Percentiles rank a stretch among this genome's conserved stretches.
Conservation (phyloP, 1,284 basidiomycete genomes). For the Ceratobasidium sp. region DNA sequence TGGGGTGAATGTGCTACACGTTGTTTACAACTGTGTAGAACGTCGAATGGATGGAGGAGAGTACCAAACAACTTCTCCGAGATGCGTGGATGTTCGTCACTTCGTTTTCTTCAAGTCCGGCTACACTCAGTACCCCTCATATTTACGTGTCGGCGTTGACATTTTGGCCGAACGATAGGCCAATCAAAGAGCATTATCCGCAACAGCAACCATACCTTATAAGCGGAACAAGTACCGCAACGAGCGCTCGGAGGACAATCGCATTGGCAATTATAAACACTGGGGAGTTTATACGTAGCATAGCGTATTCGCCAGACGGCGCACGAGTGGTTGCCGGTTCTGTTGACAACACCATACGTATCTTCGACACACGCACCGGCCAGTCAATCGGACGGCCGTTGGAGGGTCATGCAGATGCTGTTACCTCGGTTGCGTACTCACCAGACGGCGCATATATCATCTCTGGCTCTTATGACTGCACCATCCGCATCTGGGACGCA, state of each 20-base stretch:
- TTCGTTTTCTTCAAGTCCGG: not conserved
- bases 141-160: slow-evolving; percentile 1
- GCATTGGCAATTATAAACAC: no score
- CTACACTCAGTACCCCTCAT: slow-evolving; percentile 2
- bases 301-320: no score
- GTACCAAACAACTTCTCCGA: not conserved
- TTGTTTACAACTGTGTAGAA: not conserved
- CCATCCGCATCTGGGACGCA: not conserved
- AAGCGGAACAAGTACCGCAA: no score
- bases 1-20: not conserved
- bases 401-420: not conserved
- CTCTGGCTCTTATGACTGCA: no score
- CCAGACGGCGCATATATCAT: not conserved
- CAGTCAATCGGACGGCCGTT: not conserved
- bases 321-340: no score
- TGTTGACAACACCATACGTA: no score
- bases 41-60: no score
- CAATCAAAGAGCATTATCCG: not conserved
- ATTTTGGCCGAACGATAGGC: not conserved
- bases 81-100: slow-evolving; percentile 15
- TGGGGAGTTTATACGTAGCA: no score
- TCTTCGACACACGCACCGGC: not conserved
- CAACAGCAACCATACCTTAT: no score
- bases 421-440: no score
- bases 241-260: no score